These are phyloP conservation scores for Hortiboletus campestris DNA, from an alignment of 768 basidiomycete species.

Conservation along the genomic window DNA sequence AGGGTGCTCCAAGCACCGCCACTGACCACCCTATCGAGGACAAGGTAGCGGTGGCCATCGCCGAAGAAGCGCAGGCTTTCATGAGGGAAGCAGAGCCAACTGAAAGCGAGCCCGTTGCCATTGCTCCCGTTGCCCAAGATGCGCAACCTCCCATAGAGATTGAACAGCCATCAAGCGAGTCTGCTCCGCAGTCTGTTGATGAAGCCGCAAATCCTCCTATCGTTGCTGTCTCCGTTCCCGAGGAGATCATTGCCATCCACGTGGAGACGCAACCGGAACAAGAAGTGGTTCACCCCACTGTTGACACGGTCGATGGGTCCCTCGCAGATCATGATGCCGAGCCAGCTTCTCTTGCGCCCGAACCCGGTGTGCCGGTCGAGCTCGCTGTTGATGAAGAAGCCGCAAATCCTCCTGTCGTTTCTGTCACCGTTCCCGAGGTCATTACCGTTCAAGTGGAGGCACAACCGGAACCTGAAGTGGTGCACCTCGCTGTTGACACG, in stretches of 20 bases:
- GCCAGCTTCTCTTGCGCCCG: background rate
- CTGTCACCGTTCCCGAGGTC: too few relatives aligned
- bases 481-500: background rate
- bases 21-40: background rate
- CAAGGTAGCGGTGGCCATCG: background rate
- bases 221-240: background rate
- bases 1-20: background rate
- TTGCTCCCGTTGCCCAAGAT: background rate
- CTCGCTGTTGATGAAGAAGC: too few relatives aligned
- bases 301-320: background rate
- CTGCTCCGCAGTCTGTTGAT: constrained; percentile 9
- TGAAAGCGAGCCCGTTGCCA: background rate
- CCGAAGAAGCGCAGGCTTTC: background rate
- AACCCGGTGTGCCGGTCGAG: background rate
- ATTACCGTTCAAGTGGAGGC: background rate
- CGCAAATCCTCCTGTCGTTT: too few relatives aligned
- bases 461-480: background rate
- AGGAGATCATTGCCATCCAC: background rate
- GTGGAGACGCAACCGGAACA: background rate
- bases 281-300: background rate
- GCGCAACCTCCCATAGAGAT: constrained; percentile 2
- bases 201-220: background rate
- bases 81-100: too few relatives aligned
- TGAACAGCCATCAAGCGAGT: background rate
- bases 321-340: background rate